phyloP scores from a whole-genome alignment of 2,329 filamentous ascomycete genomes.

The Penicillium sp. region DNA sequence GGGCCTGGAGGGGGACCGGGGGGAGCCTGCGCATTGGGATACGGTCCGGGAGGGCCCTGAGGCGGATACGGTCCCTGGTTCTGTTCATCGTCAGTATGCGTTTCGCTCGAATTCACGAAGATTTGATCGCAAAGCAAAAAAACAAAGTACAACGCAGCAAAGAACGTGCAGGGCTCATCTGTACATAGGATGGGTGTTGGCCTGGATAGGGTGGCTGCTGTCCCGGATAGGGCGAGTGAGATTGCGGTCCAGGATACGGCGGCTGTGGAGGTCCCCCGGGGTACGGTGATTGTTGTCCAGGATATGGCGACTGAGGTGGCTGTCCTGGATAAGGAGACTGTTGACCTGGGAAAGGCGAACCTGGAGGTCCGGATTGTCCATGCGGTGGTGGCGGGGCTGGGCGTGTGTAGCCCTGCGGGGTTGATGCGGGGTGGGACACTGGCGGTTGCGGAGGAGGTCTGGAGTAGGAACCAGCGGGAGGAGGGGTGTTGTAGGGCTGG shows the following conservation, averaged over 20 bases:
- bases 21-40: constrained; percentile 23
- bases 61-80: constrained; percentile 22
- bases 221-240: constrained; percentile 10
- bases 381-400: constrained; percentile 40
- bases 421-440: constrained; percentile 24
- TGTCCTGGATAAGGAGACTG: constrained; percentile 29
- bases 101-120: not conserved
- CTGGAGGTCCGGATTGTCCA: constrained; percentile 31
- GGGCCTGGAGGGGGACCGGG: constrained; percentile 25
- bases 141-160: constrained; percentile 6
- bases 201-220: constrained; percentile 21
- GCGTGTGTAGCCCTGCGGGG: constrained; percentile 37
- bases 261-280: constrained; percentile 8
- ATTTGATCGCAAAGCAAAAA: constrained; percentile 1
- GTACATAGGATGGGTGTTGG: constrained; percentile 29
- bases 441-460: constrained; percentile 25
- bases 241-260: constrained; percentile 7
- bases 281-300: constrained; percentile 15
- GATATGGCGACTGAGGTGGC: constrained; percentile 14
- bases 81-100: constrained; percentile 11
- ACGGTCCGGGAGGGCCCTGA: constrained; percentile 27
- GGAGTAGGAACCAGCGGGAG: constrained; percentile 33
- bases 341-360: constrained; percentile 18
- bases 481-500: constrained; percentile 33
- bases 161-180: constrained; percentile 12